Conservation (phyloP, 305 asterid species). For the Solanum hybrid region DNA sequence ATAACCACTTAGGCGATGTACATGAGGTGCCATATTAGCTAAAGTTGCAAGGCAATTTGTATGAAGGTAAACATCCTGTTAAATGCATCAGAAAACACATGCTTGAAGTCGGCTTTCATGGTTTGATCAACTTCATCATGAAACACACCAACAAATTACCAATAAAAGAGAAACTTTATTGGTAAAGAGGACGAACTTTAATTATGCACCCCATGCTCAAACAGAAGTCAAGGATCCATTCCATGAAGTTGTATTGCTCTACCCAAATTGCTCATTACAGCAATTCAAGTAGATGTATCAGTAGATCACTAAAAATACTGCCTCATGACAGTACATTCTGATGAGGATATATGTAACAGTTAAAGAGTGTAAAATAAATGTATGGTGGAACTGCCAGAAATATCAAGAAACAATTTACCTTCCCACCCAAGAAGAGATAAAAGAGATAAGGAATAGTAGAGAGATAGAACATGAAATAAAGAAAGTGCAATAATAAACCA, state of each 20-base stretch:
- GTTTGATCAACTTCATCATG: background rate
- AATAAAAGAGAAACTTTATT: background rate
- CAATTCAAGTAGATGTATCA: background rate
- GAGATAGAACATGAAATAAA: background rate
- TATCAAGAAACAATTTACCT: background rate
- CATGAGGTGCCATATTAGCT: slow-evolving; percentile 99
- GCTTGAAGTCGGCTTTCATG: background rate
- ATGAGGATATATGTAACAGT: background rate
- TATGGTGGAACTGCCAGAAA: background rate
- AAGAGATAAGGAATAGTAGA: background rate
- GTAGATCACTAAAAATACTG: background rate
- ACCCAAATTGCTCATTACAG: background rate
- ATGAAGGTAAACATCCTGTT: slow-evolving; percentile 94
- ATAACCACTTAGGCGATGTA: slow-evolving; percentile 81
- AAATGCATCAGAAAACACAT: slow-evolving; percentile 16
- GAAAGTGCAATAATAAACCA: background rate
- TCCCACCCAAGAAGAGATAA: background rate
- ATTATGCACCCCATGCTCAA: background rate
- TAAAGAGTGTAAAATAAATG: background rate
- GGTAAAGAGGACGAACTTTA: background rate
- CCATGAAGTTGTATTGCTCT: background rate
- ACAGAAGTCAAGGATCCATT: background rate
- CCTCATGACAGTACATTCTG: background rate
- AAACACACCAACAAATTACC: background rate
- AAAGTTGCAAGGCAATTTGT: slow-evolving; percentile 93